These are phyloP conservation scores for Elongisporangium prolatum DNA, from an alignment of 352 stramenopile genomes.

Conservation along the genomic window DNA sequence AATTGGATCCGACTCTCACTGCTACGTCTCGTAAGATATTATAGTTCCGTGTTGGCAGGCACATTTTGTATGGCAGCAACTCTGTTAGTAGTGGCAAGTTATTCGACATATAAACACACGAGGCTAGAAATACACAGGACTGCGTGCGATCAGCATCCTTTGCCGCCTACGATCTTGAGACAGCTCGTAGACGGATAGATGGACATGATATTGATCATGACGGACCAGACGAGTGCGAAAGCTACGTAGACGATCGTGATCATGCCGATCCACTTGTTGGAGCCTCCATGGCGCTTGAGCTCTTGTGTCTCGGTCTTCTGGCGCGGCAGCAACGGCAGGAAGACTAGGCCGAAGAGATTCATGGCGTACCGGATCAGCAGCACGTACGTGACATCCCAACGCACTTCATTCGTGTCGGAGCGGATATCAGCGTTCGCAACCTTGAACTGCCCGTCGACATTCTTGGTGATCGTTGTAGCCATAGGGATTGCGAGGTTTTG, in stretches of 20 bases:
- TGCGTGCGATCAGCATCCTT: constrained; percentile 7
- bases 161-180: constrained; percentile 18
- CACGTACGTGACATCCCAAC: constrained; percentile 35
- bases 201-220: constrained; percentile 25
- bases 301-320: constrained; percentile 41
- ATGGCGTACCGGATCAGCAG: constrained; percentile 36
- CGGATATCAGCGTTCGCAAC: constrained; percentile 37
- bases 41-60: too few species aligned
- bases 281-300: constrained; percentile 28
- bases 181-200: constrained; percentile 20
- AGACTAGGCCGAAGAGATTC: constrained; percentile 19
- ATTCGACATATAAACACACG: too few species aligned
- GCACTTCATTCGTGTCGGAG: constrained; percentile 25
- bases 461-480: constrained; percentile 21
- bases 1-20: too few species aligned
- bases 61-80: too few species aligned
- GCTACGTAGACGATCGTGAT: constrained; percentile 27
- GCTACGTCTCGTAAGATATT: too few species aligned
- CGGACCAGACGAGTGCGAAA: constrained; percentile 14
- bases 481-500: constrained; percentile 15
- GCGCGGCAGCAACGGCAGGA: constrained; percentile 30
- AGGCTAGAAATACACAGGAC: too few species aligned
- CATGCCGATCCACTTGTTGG: constrained; percentile 19
- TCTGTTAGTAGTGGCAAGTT: too few species aligned
- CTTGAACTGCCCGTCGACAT: constrained; percentile 29